These are phyloP conservation scores for Acephala macrosclerotiorum DNA, from an alignment of 2,329 filamentous ascomycete species.

Conservation along the genomic window DNA sequence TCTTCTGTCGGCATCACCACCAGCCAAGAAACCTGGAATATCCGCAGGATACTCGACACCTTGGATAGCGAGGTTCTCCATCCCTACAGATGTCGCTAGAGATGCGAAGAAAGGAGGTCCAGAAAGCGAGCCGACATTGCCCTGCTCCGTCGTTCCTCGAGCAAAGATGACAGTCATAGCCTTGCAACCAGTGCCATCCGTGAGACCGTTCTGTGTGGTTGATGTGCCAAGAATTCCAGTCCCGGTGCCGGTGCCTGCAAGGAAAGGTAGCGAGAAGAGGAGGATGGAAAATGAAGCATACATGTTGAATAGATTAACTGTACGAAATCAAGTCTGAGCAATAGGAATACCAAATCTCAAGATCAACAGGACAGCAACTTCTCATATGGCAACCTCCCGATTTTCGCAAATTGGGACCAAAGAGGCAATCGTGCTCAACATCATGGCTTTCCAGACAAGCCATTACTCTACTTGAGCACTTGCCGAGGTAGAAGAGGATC, in stretches of 20 bases:
- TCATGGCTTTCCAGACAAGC: neutral
- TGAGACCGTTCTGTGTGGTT: constrained; percentile 35
- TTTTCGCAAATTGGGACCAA: neutral
- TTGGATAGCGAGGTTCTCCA: constrained; percentile 56
- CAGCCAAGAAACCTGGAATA: constrained; percentile 50
- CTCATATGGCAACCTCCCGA: neutral
- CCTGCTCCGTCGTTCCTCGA: constrained; percentile 60
- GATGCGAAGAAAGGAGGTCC: constrained; percentile 59
- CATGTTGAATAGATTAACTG: constrained; percentile 13
- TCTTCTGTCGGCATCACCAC: constrained; percentile 54
- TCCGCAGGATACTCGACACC: constrained; percentile 61
- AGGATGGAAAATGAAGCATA: neutral
- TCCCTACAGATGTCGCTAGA: constrained; percentile 51
- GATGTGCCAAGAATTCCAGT: constrained; percentile 13
- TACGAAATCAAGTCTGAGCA: neutral
- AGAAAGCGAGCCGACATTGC: constrained; percentile 57
- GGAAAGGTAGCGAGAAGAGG: constrained; percentile 10
- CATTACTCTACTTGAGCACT: neutral
- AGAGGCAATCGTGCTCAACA: neutral
- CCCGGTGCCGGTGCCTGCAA: neutral
- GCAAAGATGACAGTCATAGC: constrained; percentile 62
- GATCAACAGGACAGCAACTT: neutral
- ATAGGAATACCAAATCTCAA: neutral
- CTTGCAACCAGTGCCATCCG: constrained; percentile 47
- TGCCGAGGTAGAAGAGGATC: neutral